These are phyloP conservation scores for Diaporthe amygdali DNA, from an alignment of 2,329 filamentous ascomycete species.

Conservation along the genomic window DNA sequence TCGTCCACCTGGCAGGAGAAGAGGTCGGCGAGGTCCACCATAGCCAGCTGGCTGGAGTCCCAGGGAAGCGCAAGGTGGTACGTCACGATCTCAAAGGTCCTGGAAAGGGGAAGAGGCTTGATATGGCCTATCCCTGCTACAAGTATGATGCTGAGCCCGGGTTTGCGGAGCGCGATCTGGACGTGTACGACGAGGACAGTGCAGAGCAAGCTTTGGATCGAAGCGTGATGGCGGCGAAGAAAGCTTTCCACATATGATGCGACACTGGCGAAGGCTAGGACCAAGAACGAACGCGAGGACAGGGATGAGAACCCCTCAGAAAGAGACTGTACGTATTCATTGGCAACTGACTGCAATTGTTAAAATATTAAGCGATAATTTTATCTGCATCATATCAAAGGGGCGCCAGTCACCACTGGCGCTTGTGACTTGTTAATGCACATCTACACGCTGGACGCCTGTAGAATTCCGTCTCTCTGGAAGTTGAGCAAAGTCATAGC, in stretches of 20 bases:
- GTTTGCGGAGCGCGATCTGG: slow-evolving; percentile 74
- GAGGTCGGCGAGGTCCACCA: slow-evolving; percentile 47
- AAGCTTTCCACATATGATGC: slow-evolving; percentile 58
- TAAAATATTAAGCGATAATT: not conserved
- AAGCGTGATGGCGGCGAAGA: slow-evolving; percentile 62
- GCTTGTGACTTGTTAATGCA: not conserved
- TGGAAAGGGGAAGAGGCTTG: slow-evolving; percentile 42
- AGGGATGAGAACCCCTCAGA: not conserved
- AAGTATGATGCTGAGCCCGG: slow-evolving; percentile 59
- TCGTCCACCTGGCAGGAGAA: slow-evolving; percentile 47
- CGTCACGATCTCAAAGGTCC: slow-evolving; percentile 42
- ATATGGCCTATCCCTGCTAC: slow-evolving; percentile 45
- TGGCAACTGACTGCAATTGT: not conserved
- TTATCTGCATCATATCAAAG: no score
- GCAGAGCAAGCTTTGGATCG: slow-evolving; percentile 74
- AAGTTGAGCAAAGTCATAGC: no score
- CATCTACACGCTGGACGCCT: not conserved
- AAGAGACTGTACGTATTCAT: not conserved
- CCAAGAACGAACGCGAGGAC: not conserved
- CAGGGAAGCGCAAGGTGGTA: slow-evolving; percentile 45
- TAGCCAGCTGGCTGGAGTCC: slow-evolving; percentile 49
- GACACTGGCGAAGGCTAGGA: slow-evolving; percentile 31
- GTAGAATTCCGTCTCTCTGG: not conserved
- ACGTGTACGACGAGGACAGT: slow-evolving; percentile 68
- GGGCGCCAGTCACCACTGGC: not conserved